Evolutionary conservation across 2,329 filamentous ascomycete genomes (phyloP).

Genomic region (Lanzia echinophila): DNA sequence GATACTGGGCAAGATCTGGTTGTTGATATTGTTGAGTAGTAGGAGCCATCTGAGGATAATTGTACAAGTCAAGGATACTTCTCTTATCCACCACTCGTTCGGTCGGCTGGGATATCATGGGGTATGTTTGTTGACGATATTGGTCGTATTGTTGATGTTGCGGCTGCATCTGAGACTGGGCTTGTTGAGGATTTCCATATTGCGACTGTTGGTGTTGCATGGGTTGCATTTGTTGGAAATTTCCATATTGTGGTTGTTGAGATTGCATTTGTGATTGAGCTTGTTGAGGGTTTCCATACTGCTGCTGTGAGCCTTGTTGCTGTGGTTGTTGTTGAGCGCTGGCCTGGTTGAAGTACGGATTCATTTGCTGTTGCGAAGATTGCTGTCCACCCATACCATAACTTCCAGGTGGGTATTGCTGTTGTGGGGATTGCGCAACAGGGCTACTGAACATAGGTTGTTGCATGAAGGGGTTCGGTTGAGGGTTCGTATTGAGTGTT

Average conservation of each 20-base stretch:
- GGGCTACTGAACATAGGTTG: constrained; percentile 26
- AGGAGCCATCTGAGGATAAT: constrained; percentile 36
- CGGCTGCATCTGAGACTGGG: constrained; percentile 32
- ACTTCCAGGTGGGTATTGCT: constrained; percentile 24
- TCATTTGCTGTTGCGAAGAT: constrained; percentile 14
- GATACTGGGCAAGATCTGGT: constrained; percentile 16
- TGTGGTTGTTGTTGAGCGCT: background rate
- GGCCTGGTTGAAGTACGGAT: constrained; percentile 16
- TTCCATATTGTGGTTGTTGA: constrained; percentile 33
- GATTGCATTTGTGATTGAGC: constrained; percentile 20
- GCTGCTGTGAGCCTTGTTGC: constrained; percentile 17
- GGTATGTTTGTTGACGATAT: constrained; percentile 33
- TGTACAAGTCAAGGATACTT: constrained; percentile 70
- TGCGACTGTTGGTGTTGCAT: background rate
- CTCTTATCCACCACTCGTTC: constrained; percentile 55
- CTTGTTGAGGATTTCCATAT: constrained; percentile 15
- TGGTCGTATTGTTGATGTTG: constrained; percentile 32
- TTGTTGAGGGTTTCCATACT: constrained; percentile 18
- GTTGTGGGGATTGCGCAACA: constrained; percentile 31
- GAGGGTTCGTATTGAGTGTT: constrained; percentile 27
- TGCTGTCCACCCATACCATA: constrained; percentile 14
- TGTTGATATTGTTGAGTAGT: constrained; percentile 11
- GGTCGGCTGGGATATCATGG: constrained; percentile 37
- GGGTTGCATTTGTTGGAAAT: constrained; percentile 13
- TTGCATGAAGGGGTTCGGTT: constrained; percentile 36